Evolutionary conservation across 192 early-diverging fungal species (phyloP).

Genomic region (Coemansia sp.): DNA sequence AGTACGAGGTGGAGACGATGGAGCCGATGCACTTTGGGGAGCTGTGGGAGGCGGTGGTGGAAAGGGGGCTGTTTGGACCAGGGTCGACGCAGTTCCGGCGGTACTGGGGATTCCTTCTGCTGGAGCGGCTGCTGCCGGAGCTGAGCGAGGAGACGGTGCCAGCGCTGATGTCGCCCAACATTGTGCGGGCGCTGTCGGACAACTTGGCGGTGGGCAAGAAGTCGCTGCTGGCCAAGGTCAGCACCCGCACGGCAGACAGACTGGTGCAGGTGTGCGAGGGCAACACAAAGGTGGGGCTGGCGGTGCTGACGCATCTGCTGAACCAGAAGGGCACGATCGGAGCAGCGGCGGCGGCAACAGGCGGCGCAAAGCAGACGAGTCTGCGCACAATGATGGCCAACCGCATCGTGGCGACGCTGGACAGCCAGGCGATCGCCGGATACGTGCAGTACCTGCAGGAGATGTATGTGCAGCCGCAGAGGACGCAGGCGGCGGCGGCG

Average conservation of each 20-base stretch:
- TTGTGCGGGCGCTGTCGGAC: constrained; percentile 86
- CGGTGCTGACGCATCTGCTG: constrained; percentile 78
- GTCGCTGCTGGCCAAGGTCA: constrained; percentile 74
- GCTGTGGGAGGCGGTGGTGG: constrained; percentile 81
- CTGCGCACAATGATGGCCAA: constrained; percentile 75
- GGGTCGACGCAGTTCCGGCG: constrained; percentile 79
- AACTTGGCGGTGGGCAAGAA: constrained; percentile 74
- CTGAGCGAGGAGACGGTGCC: constrained; percentile 47
- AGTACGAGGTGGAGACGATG: constrained; percentile 15
- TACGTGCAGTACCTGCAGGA: constrained; percentile 76
- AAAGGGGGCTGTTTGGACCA: constrained; percentile 74
- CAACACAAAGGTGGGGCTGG: constrained; percentile 70
- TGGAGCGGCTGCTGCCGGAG: constrained; percentile 57
- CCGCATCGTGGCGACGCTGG: constrained; percentile 67
- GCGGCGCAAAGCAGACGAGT: constrained; percentile 68
- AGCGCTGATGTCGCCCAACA: constrained; percentile 64
- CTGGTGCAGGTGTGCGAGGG: constrained; percentile 59
- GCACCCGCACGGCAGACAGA: constrained; percentile 46
- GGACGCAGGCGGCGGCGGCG: constrained; percentile 10
- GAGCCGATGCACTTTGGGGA: constrained; percentile 62
- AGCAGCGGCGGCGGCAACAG: no score
- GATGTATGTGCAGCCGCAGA: constrained; percentile 62
- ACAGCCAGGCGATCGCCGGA: constrained; percentile 62
- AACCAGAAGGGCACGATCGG: constrained; percentile 64
- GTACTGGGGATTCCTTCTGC: constrained; percentile 86